A percentile compares a stretch with the other conserved stretches of the same genome.
These are phyloP conservation scores for Aureobasidium leucospermi DNA, from an alignment of 2,329 filamentous ascomycete species.

Conservation along the genomic window DNA sequence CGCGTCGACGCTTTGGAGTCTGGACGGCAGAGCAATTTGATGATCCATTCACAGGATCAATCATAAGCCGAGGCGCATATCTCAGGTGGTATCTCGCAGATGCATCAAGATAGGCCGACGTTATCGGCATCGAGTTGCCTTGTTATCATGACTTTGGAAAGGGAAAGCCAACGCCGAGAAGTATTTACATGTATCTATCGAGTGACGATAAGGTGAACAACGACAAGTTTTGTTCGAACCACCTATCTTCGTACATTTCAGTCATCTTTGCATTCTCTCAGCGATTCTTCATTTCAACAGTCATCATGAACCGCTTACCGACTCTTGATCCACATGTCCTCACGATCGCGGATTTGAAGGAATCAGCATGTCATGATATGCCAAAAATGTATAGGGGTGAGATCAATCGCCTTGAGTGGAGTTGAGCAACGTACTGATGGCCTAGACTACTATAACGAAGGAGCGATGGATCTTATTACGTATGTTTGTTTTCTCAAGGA, in stretches of 20 bases:
- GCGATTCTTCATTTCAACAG: background rate
- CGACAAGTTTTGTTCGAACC: background rate
- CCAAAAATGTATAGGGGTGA: conserved; percentile 4
- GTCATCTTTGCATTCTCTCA: background rate
- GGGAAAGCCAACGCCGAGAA: background rate
- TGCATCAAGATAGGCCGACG: background rate
- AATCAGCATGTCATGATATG: conserved; percentile 3
- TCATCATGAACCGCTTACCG: conserved; percentile 7
- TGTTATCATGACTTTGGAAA: background rate
- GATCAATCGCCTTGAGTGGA: no score
- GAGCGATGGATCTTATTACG: conserved; percentile 16
- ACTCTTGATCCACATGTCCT: conserved; percentile 10
- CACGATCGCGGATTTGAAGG: conserved; percentile 6
- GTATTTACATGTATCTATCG: background rate
- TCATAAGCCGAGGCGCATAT: no score
- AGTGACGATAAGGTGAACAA: background rate
- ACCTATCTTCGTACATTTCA: background rate
- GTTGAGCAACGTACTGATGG: background rate
- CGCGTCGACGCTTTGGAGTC: no score
- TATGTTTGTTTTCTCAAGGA: background rate
- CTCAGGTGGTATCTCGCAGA: no score
- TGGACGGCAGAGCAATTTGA: no score
- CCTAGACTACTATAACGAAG: conserved; percentile 18
- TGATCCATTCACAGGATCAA: no score
- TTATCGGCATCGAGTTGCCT: background rate